These are phyloP conservation scores for Mediolabrus comicus DNA, from an alignment of 108 stramenopile genomes.

Conservation along the genomic window DNA sequence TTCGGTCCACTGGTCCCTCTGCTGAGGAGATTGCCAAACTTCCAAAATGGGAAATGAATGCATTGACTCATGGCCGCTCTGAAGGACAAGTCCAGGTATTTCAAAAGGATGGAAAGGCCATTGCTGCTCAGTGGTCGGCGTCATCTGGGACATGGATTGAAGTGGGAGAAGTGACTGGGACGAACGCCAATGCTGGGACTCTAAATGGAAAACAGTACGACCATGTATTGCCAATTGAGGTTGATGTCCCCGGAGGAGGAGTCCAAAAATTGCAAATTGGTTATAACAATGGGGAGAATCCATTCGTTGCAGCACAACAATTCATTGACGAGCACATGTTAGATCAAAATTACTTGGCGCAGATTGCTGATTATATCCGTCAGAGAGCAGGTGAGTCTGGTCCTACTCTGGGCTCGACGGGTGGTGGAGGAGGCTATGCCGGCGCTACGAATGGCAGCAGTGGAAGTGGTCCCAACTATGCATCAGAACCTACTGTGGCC, in stretches of 20 bases:
- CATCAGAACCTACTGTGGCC: conserved; percentile 1
- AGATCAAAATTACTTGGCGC: conserved; percentile 82
- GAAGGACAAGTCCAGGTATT: conserved; percentile 94
- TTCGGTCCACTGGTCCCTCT: conserved; percentile 59
- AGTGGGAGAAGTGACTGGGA: conserved; percentile 94
- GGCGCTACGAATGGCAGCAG: conserved; percentile 43
- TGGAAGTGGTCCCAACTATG: conserved; percentile 5
- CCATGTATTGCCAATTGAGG: conserved; percentile 94
- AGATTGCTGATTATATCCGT: conserved; percentile 92
- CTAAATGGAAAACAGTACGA: conserved; percentile 90
- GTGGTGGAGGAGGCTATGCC: conserved; percentile 4
- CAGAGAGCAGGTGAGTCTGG: conserved; percentile 65
- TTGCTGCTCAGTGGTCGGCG: conserved; percentile 93
- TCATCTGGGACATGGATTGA: conserved; percentile 88
- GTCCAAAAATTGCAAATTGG: conserved; percentile 87
- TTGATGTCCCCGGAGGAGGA: conserved; percentile 84
- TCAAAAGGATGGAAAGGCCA: conserved; percentile 81
- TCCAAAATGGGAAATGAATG: conserved; percentile 86
- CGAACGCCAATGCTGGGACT: conserved; percentile 60
- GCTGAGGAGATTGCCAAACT: conserved; percentile 86
- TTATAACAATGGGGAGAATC: conserved; percentile 97
- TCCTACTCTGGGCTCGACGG: conserved; percentile 62
- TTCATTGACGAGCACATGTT: conserved; percentile 94
- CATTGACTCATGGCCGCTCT: conserved; percentile 55
- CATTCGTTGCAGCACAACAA: conserved; percentile 90